Conservation (phyloP, 495 filamentous ascomycete species). For the Sabuloglossum arenarium region DNA sequence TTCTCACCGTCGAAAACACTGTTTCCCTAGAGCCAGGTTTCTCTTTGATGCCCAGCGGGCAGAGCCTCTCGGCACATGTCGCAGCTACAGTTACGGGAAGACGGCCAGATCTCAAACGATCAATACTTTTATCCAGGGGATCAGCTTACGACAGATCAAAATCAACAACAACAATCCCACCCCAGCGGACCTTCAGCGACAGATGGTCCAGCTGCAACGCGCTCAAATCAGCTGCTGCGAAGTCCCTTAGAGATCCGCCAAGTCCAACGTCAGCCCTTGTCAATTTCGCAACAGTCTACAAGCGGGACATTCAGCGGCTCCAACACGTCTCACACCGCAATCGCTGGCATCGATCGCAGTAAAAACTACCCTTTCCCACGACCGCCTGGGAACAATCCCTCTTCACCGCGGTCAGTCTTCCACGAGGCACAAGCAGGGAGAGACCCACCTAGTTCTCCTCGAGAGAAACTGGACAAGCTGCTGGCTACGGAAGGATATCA, state of each 20-base stretch:
- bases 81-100: background rate
- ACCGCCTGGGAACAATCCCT: background rate
- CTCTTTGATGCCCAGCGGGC: background rate
- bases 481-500: conserved; percentile 10
- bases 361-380: background rate
- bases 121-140: background rate
- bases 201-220: background rate
- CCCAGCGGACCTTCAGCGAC: background rate
- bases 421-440: background rate
- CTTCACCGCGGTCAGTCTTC: background rate
- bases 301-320: background rate
- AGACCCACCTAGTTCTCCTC: conserved; percentile 13
- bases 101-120: background rate
- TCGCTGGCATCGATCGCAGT: background rate
- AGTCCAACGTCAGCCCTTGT: background rate
- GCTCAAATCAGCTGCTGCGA: background rate
- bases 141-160: background rate
- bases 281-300: background rate
- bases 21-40: background rate
- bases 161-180: background rate
- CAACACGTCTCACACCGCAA: background rate
- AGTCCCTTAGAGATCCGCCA: background rate
- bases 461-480: conserved; percentile 14
- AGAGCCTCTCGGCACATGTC: background rate
- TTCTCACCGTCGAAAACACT: background rate